phyloP scores from a whole-genome alignment of 345 rosid genomes.

The Trapa incisa region DNA sequence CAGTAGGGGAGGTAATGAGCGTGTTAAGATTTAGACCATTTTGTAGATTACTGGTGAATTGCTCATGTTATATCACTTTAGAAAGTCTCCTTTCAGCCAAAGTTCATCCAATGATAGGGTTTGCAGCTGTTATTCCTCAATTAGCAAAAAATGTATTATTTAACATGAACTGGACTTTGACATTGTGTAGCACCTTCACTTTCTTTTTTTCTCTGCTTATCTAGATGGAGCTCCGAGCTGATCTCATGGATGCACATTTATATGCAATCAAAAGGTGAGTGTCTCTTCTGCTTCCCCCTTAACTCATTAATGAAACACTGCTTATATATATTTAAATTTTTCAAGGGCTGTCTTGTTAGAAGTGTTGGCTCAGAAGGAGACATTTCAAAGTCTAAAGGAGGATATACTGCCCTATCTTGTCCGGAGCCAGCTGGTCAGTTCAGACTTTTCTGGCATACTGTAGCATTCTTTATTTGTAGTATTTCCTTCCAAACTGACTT shows the following conservation, averaged over 20 bases:
- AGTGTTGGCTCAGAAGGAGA: slow-evolving; percentile 55
- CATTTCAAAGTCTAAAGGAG: slow-evolving; percentile 64
- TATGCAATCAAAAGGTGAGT: slow-evolving; percentile 92
- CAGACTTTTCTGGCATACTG: slow-evolving; percentile 2
- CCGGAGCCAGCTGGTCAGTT: slow-evolving; percentile 86
- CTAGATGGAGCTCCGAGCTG: slow-evolving; percentile 87
- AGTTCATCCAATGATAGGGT: neutral
- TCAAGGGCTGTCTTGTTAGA: slow-evolving; percentile 65
- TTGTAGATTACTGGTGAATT: neutral
- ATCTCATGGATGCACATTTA: slow-evolving; percentile 94
- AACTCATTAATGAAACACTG: neutral
- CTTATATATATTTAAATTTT: neutral
- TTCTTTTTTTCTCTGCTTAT: slow-evolving; percentile 12
- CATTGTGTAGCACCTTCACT: slow-evolving; percentile 2
- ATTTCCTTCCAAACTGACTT: slow-evolving; percentile 7
- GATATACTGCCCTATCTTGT: slow-evolving; percentile 91
- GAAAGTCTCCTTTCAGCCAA: neutral
- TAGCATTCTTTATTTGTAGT: neutral
- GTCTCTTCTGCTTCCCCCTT: neutral
- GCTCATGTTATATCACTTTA: neutral
- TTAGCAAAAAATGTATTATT: neutral
- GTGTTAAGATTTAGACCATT: neutral
- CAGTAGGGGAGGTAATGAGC: slow-evolving; percentile 68
- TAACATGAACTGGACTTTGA: neutral
- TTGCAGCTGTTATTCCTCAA: neutral